These are phyloP conservation scores for Yarrowia porcina DNA, from an alignment of 805 yeast species.

Conservation along the genomic window DNA sequence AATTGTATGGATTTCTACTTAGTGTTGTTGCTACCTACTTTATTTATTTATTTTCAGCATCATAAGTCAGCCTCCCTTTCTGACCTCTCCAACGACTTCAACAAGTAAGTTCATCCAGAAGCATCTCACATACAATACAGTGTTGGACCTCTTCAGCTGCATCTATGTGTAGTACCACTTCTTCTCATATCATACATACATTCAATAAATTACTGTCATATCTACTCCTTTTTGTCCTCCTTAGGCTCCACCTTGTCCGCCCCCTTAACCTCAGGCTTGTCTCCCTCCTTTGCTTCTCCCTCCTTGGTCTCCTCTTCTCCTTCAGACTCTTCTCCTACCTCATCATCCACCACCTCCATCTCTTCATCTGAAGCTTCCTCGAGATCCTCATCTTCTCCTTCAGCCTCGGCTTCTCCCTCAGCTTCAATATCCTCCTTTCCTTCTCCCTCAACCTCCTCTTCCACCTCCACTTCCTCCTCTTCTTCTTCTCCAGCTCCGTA, in stretches of 20 bases:
- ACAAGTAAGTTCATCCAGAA: no score
- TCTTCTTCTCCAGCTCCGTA: conserved; percentile 37
- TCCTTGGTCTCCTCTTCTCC: conserved; percentile 32
- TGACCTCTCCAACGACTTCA: no score
- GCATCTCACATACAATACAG: no score
- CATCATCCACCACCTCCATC: conserved; percentile 45
- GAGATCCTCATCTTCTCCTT: conserved; percentile 43
- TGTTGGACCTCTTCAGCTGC: no score
- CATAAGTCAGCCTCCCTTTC: no score
- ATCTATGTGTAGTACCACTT: no score
- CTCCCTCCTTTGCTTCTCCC: not conserved
- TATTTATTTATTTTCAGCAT: no score
- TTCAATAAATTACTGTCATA: conserved; percentile 3
- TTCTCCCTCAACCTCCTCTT: conserved; percentile 43
- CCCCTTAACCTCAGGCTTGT: not conserved
- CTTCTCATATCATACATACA: no score
- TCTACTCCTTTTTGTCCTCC: not conserved
- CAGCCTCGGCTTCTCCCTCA: conserved; percentile 27
- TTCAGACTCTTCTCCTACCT: conserved; percentile 42
- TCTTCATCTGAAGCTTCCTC: conserved; percentile 48
- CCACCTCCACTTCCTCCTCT: conserved; percentile 51
- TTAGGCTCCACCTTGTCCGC: not conserved
- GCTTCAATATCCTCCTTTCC: conserved; percentile 28
- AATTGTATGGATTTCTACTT: no score
- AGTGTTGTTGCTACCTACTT: no score